A percentile compares a stretch with the other conserved stretches of the same genome.
These are phyloP conservation scores for Collybia mongolica DNA, from an alignment of 768 basidiomycete genomes.

Conservation along the genomic window DNA sequence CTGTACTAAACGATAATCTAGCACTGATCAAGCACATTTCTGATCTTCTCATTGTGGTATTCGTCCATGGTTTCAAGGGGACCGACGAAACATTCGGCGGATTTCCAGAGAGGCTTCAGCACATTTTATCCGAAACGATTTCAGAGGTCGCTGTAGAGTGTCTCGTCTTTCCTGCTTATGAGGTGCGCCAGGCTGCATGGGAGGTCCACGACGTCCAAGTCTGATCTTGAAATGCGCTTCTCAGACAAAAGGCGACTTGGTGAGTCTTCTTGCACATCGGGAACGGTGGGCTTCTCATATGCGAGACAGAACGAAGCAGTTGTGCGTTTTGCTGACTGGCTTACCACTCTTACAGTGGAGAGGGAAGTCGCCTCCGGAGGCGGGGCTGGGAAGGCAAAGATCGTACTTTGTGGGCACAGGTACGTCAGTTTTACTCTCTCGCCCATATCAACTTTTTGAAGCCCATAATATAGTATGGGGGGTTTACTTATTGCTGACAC, in stretches of 20 bases:
- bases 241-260: constrained; percentile 89
- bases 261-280: constrained; percentile 32
- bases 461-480: constrained; percentile 69
- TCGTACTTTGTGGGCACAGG: constrained; percentile 92
- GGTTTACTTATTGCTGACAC: constrained; percentile 88
- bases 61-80: constrained; percentile 75
- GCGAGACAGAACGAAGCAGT: constrained; percentile 69
- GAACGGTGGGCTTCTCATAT: constrained; percentile 7
- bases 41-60: constrained; percentile 65
- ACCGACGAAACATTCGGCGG: constrained; percentile 68
- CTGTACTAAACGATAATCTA: background rate
- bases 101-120: constrained; percentile 80
- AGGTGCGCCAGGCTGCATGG: constrained; percentile 43
- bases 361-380: constrained; percentile 73
- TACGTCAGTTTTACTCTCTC: constrained; percentile 21
- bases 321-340: constrained; percentile 87
- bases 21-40: constrained; percentile 21
- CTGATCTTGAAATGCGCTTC: constrained; percentile 1
- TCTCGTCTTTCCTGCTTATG: constrained; percentile 86
- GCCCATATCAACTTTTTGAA: background rate
- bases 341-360: constrained; percentile 85
- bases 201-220: background rate
- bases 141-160: constrained; percentile 60
- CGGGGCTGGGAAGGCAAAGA: constrained; percentile 77
- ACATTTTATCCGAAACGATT: constrained; percentile 70